Evolutionary conservation across 1,284 basidiomycete genomes (phyloP).

Genomic region (Ganoderma lingzhi): DNA sequence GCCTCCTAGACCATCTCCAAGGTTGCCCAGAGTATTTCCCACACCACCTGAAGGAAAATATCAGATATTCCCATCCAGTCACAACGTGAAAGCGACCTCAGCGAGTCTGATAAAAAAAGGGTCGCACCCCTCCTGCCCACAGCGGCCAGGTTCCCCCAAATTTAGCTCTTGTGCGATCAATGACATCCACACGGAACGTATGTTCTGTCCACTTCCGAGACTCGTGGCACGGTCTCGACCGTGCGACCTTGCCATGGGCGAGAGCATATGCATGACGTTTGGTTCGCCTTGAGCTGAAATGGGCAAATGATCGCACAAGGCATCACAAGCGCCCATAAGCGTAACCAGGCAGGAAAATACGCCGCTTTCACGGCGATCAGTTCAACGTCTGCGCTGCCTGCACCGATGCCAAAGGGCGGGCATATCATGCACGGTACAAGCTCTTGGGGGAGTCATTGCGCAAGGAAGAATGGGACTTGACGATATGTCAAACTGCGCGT

Average conservation of each 20-base stretch:
- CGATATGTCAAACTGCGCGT: background rate
- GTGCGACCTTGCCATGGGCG: background rate
- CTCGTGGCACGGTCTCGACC: background rate
- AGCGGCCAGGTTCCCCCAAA: background rate
- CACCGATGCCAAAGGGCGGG: background rate
- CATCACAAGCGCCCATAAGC: constrained; percentile 21
- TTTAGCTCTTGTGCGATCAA: background rate
- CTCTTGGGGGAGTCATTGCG: background rate
- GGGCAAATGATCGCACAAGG: constrained; percentile 3
- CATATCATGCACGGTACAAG: background rate
- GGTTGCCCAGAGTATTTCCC: constrained; percentile 2
- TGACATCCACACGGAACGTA: background rate
- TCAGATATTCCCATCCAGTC: background rate
- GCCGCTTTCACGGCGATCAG: background rate
- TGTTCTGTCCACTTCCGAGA: background rate
- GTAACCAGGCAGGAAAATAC: constrained; percentile 10
- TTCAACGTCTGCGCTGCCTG: background rate
- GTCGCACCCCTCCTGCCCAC: background rate
- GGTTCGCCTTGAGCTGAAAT: background rate
- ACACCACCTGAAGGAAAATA: constrained; percentile 12
- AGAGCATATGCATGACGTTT: background rate
- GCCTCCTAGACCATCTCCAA: constrained; percentile 16
- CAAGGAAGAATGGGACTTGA: background rate
- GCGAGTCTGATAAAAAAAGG: background rate
- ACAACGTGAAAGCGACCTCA: background rate